Evolutionary conservation across 2,329 filamentous ascomycete genomes (phyloP), one percentile per base, ranked within the genome.

Genomic region (Ceratocystis ficicola): DNA sequence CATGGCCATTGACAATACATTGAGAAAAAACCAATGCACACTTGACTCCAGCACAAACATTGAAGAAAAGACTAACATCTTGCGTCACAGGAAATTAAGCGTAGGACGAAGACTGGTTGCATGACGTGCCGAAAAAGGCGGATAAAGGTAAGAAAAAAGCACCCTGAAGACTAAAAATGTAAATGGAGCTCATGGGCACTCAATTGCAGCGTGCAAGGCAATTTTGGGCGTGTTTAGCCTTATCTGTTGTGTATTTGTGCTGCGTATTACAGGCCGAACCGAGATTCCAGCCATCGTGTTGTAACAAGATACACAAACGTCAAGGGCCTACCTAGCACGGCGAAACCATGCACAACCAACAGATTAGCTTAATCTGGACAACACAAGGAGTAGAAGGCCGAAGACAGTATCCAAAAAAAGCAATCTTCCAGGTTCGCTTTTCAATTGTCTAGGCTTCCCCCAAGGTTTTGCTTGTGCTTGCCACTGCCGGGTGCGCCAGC

Each of bases 41-140:
- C 3, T 25, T 20, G 46, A 8, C 17, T 20, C n/a, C 6, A 0
- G n/a, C 20, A 7, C 10, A 8, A 22, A 50, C 10, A 50, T 22
- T 48, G 8, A 52, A 52, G 64, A 25, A 48, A n/a, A 65, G 65
- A 67, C 63, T 64, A 46, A 63, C 57, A 22, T 20, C 7, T 30
- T 44, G 36, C 17, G 15, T 59, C 65, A 30, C 72, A 85, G 82
- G 82, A 85, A 73, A 85, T 85, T 71, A 85, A 84, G 73, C 79
- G 82, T 68, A 79, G 82, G 70, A 85, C 82, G 60, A 85, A 85
- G 73, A 85, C 82, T 1, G 82, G 82, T n/a, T 85, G 82, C 70
- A 73, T 85, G 72, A 85, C 82, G 57, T 85, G 82, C 73, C 80
- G 82, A 66, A 84, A 83, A 71, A 78, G 82, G 70, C 77, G 82